Conservation (phyloP, 2,329 filamentous ascomycete genomes). For the Ophidiomyces ophidiicola region DNA sequence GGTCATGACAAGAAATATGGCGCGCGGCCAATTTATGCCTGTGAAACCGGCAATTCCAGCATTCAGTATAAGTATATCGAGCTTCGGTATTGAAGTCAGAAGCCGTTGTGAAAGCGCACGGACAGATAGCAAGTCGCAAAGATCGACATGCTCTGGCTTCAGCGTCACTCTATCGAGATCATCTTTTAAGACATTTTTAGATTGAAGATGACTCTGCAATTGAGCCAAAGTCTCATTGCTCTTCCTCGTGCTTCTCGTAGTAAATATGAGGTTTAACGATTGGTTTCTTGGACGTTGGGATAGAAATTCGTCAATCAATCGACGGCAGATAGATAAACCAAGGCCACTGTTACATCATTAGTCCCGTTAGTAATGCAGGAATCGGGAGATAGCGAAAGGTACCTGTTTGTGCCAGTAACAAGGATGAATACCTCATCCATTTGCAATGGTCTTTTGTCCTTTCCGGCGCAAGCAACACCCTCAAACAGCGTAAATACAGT, state of each 20-base stretch:
- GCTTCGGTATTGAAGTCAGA: constrained; percentile 45
- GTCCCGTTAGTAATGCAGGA: not conserved
- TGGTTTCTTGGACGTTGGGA: constrained; percentile 51
- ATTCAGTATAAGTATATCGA: constrained; percentile 74
- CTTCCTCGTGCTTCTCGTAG: constrained; percentile 65
- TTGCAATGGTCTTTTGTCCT: not conserved
- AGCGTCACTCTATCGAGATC: constrained; percentile 35
- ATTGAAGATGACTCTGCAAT: constrained; percentile 51
- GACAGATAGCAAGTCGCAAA: constrained; percentile 44
- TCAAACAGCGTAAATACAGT: too few species aligned
- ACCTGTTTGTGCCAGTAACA: constrained; percentile 82
- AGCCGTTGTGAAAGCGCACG: constrained; percentile 43
- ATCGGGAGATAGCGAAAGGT: constrained; percentile 18
- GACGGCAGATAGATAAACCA: constrained; percentile 69
- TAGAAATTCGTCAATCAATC: constrained; percentile 83
- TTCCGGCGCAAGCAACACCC: too few species aligned
- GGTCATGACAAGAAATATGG: constrained; percentile 46
- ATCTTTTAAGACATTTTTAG: constrained; percentile 17
- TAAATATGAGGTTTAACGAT: constrained; percentile 68
- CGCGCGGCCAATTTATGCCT: constrained; percentile 57
- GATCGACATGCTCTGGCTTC: constrained; percentile 46
- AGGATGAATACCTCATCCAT: constrained; percentile 41
- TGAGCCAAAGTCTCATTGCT: constrained; percentile 56
- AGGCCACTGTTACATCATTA: constrained; percentile 52
- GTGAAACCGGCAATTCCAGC: constrained; percentile 81